These are phyloP conservation scores for Blastocrithidia nonstop DNA, from an alignment of 208 protist genomes.

Conservation along the genomic window DNA sequence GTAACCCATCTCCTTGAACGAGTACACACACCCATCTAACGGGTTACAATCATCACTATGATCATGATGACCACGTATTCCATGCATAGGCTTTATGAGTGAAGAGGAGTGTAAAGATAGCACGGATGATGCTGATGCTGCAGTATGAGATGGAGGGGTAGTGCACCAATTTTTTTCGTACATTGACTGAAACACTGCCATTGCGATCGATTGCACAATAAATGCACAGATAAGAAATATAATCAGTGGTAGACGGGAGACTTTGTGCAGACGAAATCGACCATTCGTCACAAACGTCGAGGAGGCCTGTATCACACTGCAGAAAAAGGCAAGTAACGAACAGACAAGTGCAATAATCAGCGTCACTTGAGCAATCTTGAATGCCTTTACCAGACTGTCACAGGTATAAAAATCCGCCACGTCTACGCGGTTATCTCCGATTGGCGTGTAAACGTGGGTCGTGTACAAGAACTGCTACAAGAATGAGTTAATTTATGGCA, in stretches of 20 bases:
- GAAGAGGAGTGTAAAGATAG: neutral
- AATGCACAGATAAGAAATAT: constrained; percentile 5
- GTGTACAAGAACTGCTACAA: constrained; percentile 16
- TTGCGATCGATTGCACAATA: neutral
- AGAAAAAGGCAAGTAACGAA: constrained; percentile 6
- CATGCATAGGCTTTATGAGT: too few relatives aligned
- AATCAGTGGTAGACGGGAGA: constrained; percentile 8
- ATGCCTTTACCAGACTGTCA: constrained; percentile 6
- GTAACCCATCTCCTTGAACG: constrained; percentile 17
- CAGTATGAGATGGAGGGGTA: neutral
- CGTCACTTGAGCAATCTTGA: constrained; percentile 7
- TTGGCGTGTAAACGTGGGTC: constrained; percentile 14
- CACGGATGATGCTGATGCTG: neutral
- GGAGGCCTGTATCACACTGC: constrained; percentile 6
- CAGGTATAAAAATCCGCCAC: constrained; percentile 9
- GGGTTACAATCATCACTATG: constrained; percentile 8
- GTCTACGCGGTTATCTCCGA: constrained; percentile 6
- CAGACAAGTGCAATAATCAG: constrained; percentile 4
- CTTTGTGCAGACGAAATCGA: neutral
- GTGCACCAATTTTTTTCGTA: constrained; percentile 11
- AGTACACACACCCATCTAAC: constrained; percentile 12
- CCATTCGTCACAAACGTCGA: constrained; percentile 6
- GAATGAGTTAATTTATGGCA: constrained; percentile 7
- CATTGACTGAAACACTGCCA: constrained; percentile 6
- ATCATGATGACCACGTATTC: too few relatives aligned